These are phyloP conservation scores for Torulaspora delbrueckii DNA, from an alignment of 805 yeast species.

Conservation along the genomic window DNA sequence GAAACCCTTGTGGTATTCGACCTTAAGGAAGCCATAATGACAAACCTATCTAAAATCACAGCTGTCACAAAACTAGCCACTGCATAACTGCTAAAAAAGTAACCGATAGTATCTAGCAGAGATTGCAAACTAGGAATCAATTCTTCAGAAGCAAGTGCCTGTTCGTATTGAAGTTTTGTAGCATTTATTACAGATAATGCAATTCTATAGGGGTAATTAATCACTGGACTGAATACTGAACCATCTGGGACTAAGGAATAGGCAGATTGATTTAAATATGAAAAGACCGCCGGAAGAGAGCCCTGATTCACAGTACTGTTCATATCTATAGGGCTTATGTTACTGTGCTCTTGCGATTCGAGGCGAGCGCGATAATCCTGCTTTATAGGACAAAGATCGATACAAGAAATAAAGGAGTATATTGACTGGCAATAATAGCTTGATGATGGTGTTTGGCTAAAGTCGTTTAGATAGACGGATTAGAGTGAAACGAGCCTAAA, in stretches of 20 bases:
- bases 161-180: slow-evolving; percentile 23
- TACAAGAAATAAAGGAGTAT: neutral
- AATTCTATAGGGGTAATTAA: slow-evolving; percentile 24
- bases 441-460: neutral
- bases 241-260: slow-evolving; percentile 18
- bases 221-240: slow-evolving; percentile 12
- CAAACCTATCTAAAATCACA: slow-evolving; percentile 51
- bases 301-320: slow-evolving; percentile 1
- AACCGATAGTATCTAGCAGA: slow-evolving; percentile 30
- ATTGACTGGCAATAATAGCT: neutral
- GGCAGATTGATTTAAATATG: slow-evolving; percentile 26
- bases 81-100: slow-evolving; percentile 48
- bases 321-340: slow-evolving; percentile 1
- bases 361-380: neutral
- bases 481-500: neutral
- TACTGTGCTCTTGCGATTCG: neutral
- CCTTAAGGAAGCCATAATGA: slow-evolving; percentile 52
- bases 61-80: slow-evolving; percentile 55
- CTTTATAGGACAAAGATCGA: neutral
- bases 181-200: slow-evolving; percentile 21
- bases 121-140: slow-evolving; percentile 8
- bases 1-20: slow-evolving; percentile 28
- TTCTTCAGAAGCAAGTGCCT: slow-evolving; percentile 10
- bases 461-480: neutral
- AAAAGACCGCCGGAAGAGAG: slow-evolving; percentile 10